Conservation (phyloP, 371 early-diverging fungal species). For the Mucor sp. region DNA sequence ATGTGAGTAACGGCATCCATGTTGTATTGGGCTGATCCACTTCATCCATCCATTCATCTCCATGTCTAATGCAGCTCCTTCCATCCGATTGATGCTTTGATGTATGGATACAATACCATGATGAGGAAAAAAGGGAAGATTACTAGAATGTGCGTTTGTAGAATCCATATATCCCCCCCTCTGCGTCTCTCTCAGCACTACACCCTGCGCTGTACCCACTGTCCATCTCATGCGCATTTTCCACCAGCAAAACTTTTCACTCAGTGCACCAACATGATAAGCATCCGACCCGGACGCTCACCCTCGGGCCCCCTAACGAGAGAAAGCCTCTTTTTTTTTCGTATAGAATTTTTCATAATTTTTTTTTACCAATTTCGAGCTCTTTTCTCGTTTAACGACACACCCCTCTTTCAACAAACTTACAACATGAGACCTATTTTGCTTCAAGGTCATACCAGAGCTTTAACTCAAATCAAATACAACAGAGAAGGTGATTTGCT, state of each 20-base stretch:
- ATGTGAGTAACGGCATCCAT: background rate
- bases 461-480: constrained; percentile 98
- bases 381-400: constrained; percentile 10
- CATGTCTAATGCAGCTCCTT: background rate
- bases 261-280: background rate
- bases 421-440: constrained; percentile 85
- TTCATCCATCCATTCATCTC: background rate
- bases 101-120: constrained; percentile 17
- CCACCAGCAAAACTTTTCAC: background rate
- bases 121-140: constrained; percentile 27
- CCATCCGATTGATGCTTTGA: background rate
- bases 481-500: constrained; percentile 99
- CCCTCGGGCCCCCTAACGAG: background rate
- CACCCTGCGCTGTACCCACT: background rate
- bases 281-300: constrained; percentile 3
- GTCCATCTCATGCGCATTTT: background rate
- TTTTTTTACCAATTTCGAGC: constrained; percentile 1
- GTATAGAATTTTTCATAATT: constrained; percentile 14
- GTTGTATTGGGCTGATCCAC: background rate
- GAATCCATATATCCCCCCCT: background rate
- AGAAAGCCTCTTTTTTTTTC: constrained; percentile 19
- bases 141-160: background rate
- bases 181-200: background rate
- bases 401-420: background rate
- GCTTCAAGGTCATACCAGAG: constrained; percentile 96